Base-by-base conservation (phyloP, 1,284 basidiomycete genomes). In the Irpex sp. region DNA sequence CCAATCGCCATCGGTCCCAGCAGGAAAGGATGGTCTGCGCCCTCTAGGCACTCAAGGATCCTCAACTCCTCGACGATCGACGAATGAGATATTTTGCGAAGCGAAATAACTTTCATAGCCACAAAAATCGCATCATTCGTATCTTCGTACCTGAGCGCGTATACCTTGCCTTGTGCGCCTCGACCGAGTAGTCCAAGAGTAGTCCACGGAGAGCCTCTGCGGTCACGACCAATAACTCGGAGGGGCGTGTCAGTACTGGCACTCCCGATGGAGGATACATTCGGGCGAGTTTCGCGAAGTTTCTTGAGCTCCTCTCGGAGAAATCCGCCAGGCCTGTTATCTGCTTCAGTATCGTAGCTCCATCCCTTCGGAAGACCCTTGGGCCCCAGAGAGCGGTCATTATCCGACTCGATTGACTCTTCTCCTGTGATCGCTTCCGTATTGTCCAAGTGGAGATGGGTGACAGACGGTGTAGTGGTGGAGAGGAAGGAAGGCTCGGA, bases 21-120 rank as follows among this genome's bases (percentile, higher is more conserved):
- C 19, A 74, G 31, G 57, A 70, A 74, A 49, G 64, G 66, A 6
- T 57, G 33, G 5, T 61, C 55, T 1, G 31, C 8, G 3, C 47
- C 53, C 2, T 61, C 62, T 2, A 74, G 46, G 5, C 4, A 21
- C 1, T 65, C 37, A 3, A 74, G 60, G 4, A 70, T 65, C 62
- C 59, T 64, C 8, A 74, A 60, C 63, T 74, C 72, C 57, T 70
- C 70, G n/a, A 70, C 59, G 1, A 69, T 50, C 46, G 66, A 71
- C 0, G 65, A 61, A 26, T 64, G 63, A 26, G 69, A 54, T 3
- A 61, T 59, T 7, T 54, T 33, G 5, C 43, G 26, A 43, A 67
- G 60, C 13, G 67, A 63, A 8, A 71, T 63, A 19, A 72, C 69
- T 61, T 72, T 74, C 66, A 74, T 68, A 15, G 70, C 71, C 5